Base-by-base conservation (phyloP, 1,284 basidiomycete genomes). In the Trametes pubescens region DNA sequence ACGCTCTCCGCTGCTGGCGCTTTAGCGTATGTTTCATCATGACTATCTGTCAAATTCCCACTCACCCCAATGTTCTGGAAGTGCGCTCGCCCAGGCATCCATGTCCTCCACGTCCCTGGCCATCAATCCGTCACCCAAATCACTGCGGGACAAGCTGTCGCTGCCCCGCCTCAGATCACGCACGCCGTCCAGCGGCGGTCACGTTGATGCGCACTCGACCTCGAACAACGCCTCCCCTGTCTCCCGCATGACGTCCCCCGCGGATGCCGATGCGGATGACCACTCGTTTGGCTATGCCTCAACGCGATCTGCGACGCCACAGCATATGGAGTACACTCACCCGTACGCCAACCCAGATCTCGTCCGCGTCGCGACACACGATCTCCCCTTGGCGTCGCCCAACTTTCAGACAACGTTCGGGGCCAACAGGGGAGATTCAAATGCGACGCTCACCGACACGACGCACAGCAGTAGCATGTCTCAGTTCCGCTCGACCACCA, bases 271-370 rank as follows among this genome's bases (percentile, higher is more conserved):
- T 43, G 29, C 61, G 7, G 73, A 73, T 38, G 70, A 59, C 46
- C 69, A 59, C 66, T 69, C 71, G 4, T 64, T 71, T 18, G 65
- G 65, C 16, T 68, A 67, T 63, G 61, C 69, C 46, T 72, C 72
- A 22, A 68, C 70, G 10, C 70, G 68, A 49, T 63, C 72, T 9
- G 65, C 71, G 34, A 62, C 68, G 47, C 68, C 66, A 21, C 68
- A 69, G 38, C 65, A 72, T 7, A 64, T 67, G 16, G 72, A 74
- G 52, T 75, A 74, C 34, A 71, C 67, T 44, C 90, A 92, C 76
- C 91, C 91, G 43, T 93, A 92, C 72, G 91, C 91, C 58, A 91
- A 92, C 69, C 90, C 91, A 8, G 88, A 91, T 64, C 77, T 89
- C 16, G 71, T 70, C 26, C 69, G 68, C n/a, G 35, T 62, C 77